These are phyloP conservation scores for Cyclocybe cylindracea DNA, from an alignment of 768 basidiomycete species.

Conservation along the genomic window DNA sequence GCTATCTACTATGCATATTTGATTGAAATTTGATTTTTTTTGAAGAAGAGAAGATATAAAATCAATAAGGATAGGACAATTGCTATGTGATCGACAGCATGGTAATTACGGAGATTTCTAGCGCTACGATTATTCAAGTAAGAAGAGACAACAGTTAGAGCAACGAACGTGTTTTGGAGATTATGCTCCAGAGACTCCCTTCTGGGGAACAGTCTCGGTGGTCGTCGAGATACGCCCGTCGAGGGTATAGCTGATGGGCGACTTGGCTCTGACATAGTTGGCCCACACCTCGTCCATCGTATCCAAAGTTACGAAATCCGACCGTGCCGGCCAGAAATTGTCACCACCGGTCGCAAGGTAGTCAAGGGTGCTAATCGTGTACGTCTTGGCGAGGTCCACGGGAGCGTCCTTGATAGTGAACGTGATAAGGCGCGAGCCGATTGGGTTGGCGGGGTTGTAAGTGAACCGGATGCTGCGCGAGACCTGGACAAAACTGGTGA, in stretches of 20 bases:
- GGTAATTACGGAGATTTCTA: too few species aligned
- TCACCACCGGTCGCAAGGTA: conserved; percentile 37
- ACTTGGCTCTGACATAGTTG: conserved; percentile 26
- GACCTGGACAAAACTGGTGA: conserved; percentile 45
- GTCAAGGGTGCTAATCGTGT: conserved; percentile 32
- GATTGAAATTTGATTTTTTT: too few species aligned
- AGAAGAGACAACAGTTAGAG: too few species aligned
- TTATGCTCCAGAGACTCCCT: conserved; percentile 5
- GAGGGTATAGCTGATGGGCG: conserved; percentile 22
- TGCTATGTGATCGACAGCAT: too few species aligned
- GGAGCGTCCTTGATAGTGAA: conserved; percentile 27
- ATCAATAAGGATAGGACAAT: too few species aligned
- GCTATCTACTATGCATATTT: too few species aligned
- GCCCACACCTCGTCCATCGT: conserved; percentile 33
- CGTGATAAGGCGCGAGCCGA: conserved; percentile 29
- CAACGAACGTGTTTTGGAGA: too few species aligned
- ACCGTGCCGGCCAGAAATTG: conserved; percentile 30
- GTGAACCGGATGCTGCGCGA: conserved; percentile 35
- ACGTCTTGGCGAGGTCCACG: conserved; percentile 24
- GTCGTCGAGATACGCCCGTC: conserved; percentile 24
- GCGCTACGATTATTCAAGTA: too few species aligned
- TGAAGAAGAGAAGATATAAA: too few species aligned
- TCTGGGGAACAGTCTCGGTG: conserved; percentile 19
- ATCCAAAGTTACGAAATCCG: conserved; percentile 29
- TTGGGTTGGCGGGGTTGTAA: conserved; percentile 28